Evolutionary conservation across 768 basidiomycete species (phyloP).

Genomic region (Daedalea quercina): DNA sequence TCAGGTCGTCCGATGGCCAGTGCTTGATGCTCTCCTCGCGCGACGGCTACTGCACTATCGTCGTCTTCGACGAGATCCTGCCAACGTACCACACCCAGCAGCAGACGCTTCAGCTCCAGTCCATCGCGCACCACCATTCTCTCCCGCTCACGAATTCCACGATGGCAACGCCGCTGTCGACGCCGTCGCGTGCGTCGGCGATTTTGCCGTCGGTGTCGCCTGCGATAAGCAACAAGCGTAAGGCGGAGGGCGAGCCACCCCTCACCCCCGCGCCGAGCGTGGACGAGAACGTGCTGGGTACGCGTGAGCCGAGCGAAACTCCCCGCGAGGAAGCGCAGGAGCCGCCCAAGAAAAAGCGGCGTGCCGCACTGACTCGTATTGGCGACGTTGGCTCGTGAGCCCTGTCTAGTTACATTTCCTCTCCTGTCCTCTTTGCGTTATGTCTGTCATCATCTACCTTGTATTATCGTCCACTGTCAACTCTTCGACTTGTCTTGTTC

Average conservation of each 20-base stretch:
- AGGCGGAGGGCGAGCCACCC: slow-evolving; percentile 24
- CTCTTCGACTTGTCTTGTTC: neutral
- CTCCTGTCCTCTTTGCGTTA: neutral
- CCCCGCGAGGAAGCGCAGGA: slow-evolving; percentile 27
- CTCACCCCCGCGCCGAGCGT: slow-evolving; percentile 25
- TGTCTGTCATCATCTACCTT: neutral
- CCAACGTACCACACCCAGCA: slow-evolving; percentile 87
- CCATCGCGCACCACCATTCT: slow-evolving; percentile 82
- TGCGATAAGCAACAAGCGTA: slow-evolving; percentile 29
- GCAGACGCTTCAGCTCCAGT: slow-evolving; percentile 82
- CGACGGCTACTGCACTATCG: slow-evolving; percentile 95
- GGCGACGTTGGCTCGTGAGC: slow-evolving; percentile 36
- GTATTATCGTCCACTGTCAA: neutral
- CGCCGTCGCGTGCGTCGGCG: slow-evolving; percentile 18
- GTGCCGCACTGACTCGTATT: slow-evolving; percentile 69
- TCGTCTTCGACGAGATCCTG: slow-evolving; percentile 92
- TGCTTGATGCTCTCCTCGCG: slow-evolving; percentile 85
- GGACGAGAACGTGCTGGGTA: slow-evolving; percentile 16
- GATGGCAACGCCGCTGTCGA: slow-evolving; percentile 19
- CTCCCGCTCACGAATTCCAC: slow-evolving; percentile 23
- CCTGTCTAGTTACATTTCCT: neutral
- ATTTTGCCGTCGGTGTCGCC: slow-evolving; percentile 17
- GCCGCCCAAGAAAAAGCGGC: slow-evolving; percentile 81
- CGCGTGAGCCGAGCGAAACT: slow-evolving; percentile 12
- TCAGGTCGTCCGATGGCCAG: slow-evolving; percentile 95